Base-by-base conservation (phyloP, 495 filamentous ascomycete genomes). In the Pyrenula aspistea region DNA sequence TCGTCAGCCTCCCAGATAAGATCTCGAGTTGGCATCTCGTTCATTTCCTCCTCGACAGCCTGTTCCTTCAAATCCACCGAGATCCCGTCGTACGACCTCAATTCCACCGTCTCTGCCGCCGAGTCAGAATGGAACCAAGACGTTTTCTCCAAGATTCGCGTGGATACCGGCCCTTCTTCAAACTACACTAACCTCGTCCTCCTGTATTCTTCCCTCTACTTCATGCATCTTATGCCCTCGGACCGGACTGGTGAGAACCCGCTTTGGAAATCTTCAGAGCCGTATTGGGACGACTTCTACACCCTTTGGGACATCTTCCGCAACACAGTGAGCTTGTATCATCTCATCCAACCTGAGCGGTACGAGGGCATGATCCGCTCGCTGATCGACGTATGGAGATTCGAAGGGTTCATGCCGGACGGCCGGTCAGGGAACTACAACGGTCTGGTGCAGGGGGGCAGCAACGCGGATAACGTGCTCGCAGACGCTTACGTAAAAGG, bases 401-500 rank as follows among this genome's bases (percentile, higher is more conserved):
- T 82, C 59, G 84, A 85, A 12, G 85, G 85, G 10, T 88, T 77
- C 61, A 66, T 84, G 56, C 82, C 84, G 1, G 83, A 86, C 60
- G 80, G 68, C 1, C 77, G 81, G n/a, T 84, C 81, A 2, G 83
- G 78, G 12, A 86, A 88, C 65, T 88, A 77, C 68, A 89, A 87
- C 58, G 86, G 86, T 51, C 74, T 78, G 12, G 77, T 76, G 1
- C 86, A 90, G 69, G 88, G 85, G 4, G 86, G 86, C 8, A 87
- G 81, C 3, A 88, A 88, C 59, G 80, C 81, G 1, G 86, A 90
- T 65, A 87, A 85, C 58, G 73, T 90, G 8, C 76, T 90, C 22
- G 86, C 85, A 0, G 86, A 90, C 61, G 84, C 85, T 1, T 89
- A 83, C 58, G 79, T 89, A 31, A 89, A 89, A 57, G 83, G 84